Base-by-base conservation (phyloP, 495 filamentous ascomycete species). In the Talaromyces liani region DNA sequence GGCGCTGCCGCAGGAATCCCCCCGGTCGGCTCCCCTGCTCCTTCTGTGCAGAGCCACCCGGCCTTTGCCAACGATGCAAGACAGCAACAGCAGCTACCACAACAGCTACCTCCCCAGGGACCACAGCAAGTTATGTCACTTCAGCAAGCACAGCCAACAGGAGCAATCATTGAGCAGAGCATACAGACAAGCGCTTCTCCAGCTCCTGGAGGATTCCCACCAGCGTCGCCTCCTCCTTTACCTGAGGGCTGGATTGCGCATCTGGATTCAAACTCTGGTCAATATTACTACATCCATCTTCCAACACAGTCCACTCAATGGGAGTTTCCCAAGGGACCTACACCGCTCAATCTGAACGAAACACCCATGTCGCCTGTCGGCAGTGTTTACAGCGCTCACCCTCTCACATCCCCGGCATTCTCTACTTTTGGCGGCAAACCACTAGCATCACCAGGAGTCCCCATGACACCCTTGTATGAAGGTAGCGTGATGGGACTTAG, bases 161-260 rank as follows among this genome's bases (percentile, higher is more conserved):
- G 65, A 31, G 54, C 70, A 60, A 55, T 71, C 73, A n/a, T 70
- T 16, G 65, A 66, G 18, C 70, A 74, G 45, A 81, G 78, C 67
- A 66, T 71, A 58, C 77, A 76, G 56, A 63, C 69, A 20, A 70
- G 68, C 33, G 61, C 75, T 29, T 77, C 81, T 22, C 79, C 85
- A n/a, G 77, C 79, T 4, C 77, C 86, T 4, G 73, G 81, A 12
- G 83, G 82, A 6, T 78, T 87, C 36, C 86, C 88, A 9, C 90
- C 90, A 29, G 83, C 87, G 29, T 91, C 90, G 27, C 94, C 93
- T 9, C 95, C 94, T 6, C 94, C 93, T 12, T 82, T 98, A 10
- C 94, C 94, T 14, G 95, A 98, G 71, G 94, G 95, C 9, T 98
- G 94, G 94, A 98, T 98, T 71, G 93, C 95, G 12, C 95, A 98